These are phyloP conservation scores for Papilionanthe hybrid DNA, from an alignment of 116 monocot genomes.

Conservation along the genomic window DNA sequence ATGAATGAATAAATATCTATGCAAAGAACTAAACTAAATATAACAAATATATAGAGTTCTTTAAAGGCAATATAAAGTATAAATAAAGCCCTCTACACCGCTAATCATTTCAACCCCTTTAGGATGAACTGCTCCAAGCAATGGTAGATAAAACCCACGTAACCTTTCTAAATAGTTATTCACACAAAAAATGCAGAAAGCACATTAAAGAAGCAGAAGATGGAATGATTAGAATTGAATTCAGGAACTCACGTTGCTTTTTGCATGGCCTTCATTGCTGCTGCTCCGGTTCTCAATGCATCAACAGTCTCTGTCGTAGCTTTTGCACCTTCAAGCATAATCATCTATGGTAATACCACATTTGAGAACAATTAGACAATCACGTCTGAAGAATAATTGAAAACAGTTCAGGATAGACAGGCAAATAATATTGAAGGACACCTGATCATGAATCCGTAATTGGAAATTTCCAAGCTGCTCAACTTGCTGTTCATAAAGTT, in stretches of 20 bases:
- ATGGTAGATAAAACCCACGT: not conserved
- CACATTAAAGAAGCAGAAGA: not conserved
- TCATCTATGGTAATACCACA: conserved; percentile 43
- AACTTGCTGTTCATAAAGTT: conserved; percentile 30
- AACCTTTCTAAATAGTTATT: not conserved
- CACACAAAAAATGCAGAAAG: not conserved
- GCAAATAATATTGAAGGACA: conserved; percentile 11
- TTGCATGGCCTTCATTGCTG: conserved; percentile 86
- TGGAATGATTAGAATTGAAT: not conserved
- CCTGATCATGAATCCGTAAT: conserved; percentile 39
- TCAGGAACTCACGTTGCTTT: conserved; percentile 65
- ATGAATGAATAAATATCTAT: not conserved
- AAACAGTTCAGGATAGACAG: not conserved
- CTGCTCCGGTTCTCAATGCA: conserved; percentile 80
- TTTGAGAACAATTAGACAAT: not conserved
- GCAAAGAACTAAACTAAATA: not conserved
- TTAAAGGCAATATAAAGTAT: not conserved
- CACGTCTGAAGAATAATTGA: not conserved
- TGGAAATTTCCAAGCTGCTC: conserved; percentile 37
- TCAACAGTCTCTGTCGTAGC: conserved; percentile 89
- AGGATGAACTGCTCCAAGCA: no score
- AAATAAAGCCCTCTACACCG: not conserved
- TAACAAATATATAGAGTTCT: not conserved
- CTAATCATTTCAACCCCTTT: no score
- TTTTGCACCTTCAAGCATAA: conserved; percentile 82